A percentile compares a stretch with the other conserved stretches of the same genome.
Evolutionary conservation across 305 asterid species (phyloP).

Genomic region (Stenogyne calaminthoides): DNA sequence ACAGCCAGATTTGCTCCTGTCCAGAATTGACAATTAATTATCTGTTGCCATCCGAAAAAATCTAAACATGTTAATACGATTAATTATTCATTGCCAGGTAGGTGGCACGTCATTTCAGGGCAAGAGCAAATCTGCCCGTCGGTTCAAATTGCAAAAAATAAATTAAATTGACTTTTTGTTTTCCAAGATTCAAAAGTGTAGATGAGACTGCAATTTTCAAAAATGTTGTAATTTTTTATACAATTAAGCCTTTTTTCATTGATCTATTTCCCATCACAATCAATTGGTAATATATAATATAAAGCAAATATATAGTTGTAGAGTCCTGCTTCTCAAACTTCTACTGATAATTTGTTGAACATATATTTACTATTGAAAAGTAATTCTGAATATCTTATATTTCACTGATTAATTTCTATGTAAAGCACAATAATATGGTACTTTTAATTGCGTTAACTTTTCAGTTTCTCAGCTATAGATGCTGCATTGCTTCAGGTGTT

Average conservation of each 20-base stretch:
- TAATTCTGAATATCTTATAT: not conserved
- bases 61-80: too few species aligned
- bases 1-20: too few species aligned
- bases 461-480: conserved; percentile 20
- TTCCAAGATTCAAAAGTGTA: too few species aligned
- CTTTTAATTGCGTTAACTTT: conserved; percentile 1
- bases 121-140: too few species aligned
- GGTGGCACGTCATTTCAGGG: too few species aligned
- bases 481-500: conserved; percentile 65
- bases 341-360: not conserved
- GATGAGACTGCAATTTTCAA: too few species aligned
- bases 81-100: too few species aligned
- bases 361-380: not conserved
- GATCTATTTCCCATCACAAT: not conserved
- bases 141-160: too few species aligned
- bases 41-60: too few species aligned
- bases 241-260: not conserved
- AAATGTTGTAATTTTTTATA: too few species aligned
- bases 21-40: too few species aligned
- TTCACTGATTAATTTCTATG: not conserved
- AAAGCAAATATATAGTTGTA: not conserved
- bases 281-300: not conserved
- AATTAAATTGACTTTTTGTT: too few species aligned
- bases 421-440: not conserved
- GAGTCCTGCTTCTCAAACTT: not conserved